These are phyloP conservation scores for Torrubiella hemipterigena DNA, from an alignment of 2,329 filamentous ascomycete genomes.

Conservation along the genomic window DNA sequence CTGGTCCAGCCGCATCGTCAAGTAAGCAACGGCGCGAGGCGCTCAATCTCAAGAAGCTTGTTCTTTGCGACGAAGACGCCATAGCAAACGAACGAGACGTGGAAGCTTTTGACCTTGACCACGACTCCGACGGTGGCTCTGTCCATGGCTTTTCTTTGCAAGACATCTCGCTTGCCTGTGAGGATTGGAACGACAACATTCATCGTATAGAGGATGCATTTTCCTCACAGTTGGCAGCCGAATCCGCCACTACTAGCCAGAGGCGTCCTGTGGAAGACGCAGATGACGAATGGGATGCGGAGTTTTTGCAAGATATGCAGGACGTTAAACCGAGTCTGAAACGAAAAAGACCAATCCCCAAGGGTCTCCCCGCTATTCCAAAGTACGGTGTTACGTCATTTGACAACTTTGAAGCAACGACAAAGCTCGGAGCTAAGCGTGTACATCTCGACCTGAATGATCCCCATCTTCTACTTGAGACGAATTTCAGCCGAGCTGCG, in stretches of 20 bases:
- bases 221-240: constrained; percentile 17
- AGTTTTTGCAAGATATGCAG: constrained; percentile 40
- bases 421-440: constrained; percentile 61
- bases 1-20: constrained; percentile 39
- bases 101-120: constrained; percentile 33
- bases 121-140: constrained; percentile 47
- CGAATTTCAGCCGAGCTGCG: constrained; percentile 51
- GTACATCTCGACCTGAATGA: constrained; percentile 82
- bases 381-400: constrained; percentile 57
- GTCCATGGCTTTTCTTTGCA: constrained; percentile 65
- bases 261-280: constrained; percentile 19
- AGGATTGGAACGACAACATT: constrained; percentile 67
- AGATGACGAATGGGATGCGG: constrained; percentile 52
- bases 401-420: constrained; percentile 67
- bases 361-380: constrained; percentile 45
- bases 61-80: constrained; percentile 30
- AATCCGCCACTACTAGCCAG: constrained; percentile 17
- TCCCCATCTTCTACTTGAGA: constrained; percentile 72
- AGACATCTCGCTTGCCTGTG: constrained; percentile 75
- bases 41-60: constrained; percentile 33
- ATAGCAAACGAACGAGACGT: constrained; percentile 20
- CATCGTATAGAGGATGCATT: constrained; percentile 30
- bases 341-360: constrained; percentile 52
- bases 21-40: constrained; percentile 47
- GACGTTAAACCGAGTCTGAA: constrained; percentile 30